Base-by-base conservation (phyloP, 176 grass and related monocot genomes). In the Oryza australiensis region DNA sequence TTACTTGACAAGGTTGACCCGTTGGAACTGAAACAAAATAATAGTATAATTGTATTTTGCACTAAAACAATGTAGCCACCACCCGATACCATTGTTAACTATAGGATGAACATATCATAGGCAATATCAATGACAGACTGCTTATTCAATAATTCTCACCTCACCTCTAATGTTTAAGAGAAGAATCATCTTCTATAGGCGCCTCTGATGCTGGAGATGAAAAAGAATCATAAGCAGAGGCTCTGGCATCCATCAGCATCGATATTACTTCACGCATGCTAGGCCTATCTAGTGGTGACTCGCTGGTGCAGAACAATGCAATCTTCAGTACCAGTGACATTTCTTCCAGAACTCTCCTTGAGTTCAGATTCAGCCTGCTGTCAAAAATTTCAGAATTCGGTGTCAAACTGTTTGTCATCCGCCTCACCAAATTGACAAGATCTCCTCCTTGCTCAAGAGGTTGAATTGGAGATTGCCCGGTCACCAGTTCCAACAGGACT, bases 401-500 rank as follows among this genome's bases (percentile, higher is more conserved):
- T 23, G 43, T 77, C 12, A 55, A 86, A 49, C 79, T 87, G 43
- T 87, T 85, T 73, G 90, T 89, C 33, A 83, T 86, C 51, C 80
- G 84, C 48, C 91, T 87, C 80, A 99, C 93, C 73, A 92, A 88
- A 88, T 94, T 99, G 68, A 95, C 97, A 22, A 99, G 93, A 82
- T 95, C 97, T n/a, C 96, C 96, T 83, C 96, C 96, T 94, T 95
- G 89, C 26, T 99, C 97, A 84, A 95, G 83, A 62, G 97, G 93
- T 45, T 95, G 97, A 79, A 99, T 95, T 67, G 93, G 91, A 66
- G 89, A 82, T 74, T 94, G 89, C 27, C 97, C 97, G 0, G 97
- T 99, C 74, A 95, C 70, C 63, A 99, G 82, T 80, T 99, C 97
- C 73, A 99, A 82, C 53, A 99, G 30, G 67, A 99, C 93, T 45